Percentiles rank a stretch among this genome's conserved stretches.
Conservation (phyloP, 495 filamentous ascomycete species). For the Amniculicola lignicola region DNA sequence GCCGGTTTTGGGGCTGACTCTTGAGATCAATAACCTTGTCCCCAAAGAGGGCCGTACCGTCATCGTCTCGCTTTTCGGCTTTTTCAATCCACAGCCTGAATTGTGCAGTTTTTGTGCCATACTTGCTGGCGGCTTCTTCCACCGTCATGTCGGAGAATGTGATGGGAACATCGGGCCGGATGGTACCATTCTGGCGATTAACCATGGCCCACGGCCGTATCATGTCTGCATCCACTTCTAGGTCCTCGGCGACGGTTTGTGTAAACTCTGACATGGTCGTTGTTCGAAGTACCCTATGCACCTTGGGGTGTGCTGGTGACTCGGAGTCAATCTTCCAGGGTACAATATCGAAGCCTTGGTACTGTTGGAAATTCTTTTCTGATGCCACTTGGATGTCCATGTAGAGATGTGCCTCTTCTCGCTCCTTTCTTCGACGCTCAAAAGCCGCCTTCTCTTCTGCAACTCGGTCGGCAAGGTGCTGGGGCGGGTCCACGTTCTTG, state of each 20-base stretch:
- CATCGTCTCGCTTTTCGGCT: conserved; percentile 60
- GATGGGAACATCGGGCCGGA: conserved; percentile 82
- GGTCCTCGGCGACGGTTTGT: conserved; percentile 63
- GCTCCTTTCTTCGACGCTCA: conserved; percentile 75
- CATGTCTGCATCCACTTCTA: conserved; percentile 57
- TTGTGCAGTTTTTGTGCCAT: conserved; percentile 64
- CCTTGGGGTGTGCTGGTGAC: conserved; percentile 55
- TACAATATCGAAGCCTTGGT: conserved; percentile 83
- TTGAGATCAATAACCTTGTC: conserved; percentile 49
- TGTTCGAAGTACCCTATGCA: conserved; percentile 66
- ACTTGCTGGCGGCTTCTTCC: conserved; percentile 71
- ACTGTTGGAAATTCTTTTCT: conserved; percentile 70
- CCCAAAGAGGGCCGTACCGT: conserved; percentile 69
- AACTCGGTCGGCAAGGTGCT: conserved; percentile 57
- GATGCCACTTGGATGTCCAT: conserved; percentile 76
- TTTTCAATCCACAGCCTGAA: conserved; percentile 83
- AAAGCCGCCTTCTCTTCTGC: conserved; percentile 74
- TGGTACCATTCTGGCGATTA: conserved; percentile 96
- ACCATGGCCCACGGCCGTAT: conserved; percentile 95
- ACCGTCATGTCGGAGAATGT: conserved; percentile 72
- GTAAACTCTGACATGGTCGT: conserved; percentile 73
- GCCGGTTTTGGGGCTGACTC: conserved; percentile 44
- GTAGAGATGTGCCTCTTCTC: conserved; percentile 90
- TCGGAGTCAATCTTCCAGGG: conserved; percentile 56
- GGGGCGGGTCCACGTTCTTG: conserved; percentile 69